phyloP scores from a whole-genome alignment of 2,329 filamentous ascomycete species.

The Intubia oerlemansii region DNA sequence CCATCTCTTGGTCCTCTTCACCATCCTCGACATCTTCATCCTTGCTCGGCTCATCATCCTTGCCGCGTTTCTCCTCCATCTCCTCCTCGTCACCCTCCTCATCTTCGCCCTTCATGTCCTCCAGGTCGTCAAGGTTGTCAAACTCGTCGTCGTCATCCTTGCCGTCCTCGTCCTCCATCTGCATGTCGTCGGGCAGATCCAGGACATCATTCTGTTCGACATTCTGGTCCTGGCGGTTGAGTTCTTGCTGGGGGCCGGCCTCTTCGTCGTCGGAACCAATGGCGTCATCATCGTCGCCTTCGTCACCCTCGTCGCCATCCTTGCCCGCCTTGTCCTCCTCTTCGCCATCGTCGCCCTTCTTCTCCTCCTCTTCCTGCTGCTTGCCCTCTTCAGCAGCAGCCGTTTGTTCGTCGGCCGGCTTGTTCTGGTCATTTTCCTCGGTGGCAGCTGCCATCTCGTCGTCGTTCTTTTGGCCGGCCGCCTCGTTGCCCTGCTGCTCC shows the following conservation, averaged over 20 bases:
- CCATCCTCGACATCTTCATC: conserved; percentile 19
- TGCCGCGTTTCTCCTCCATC: conserved; percentile 50
- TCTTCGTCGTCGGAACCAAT: conserved; percentile 39
- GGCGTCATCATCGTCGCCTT: conserved; percentile 38
- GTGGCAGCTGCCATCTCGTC: conserved; percentile 35
- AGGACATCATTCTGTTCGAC: conserved; percentile 64
- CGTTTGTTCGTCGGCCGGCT: conserved; percentile 36
- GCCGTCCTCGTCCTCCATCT: conserved; percentile 62
- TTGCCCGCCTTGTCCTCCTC: conserved; percentile 32
- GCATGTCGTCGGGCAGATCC: conserved; percentile 73
- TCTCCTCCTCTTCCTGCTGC: conserved; percentile 14
- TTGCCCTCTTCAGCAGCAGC: conserved; percentile 17
- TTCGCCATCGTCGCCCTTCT: conserved; percentile 20
- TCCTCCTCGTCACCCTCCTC: conserved; percentile 75
- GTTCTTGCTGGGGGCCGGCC: conserved; percentile 29
- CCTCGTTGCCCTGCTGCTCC: conserved; percentile 54
- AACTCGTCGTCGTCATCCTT: conserved; percentile 32
- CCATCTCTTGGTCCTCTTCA: conserved; percentile 24
- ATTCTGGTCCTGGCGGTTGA: conserved; percentile 47
- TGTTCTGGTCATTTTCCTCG: conserved; percentile 41
- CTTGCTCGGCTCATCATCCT: conserved; percentile 17
- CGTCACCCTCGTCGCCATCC: conserved; percentile 26
- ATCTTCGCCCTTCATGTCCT: conserved; percentile 49
- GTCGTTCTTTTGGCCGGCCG: conserved; percentile 46
- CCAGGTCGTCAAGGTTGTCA: conserved; percentile 37